phyloP scores from a whole-genome alignment of 495 filamentous ascomycete genomes.

The Oidiodendron maius region DNA sequence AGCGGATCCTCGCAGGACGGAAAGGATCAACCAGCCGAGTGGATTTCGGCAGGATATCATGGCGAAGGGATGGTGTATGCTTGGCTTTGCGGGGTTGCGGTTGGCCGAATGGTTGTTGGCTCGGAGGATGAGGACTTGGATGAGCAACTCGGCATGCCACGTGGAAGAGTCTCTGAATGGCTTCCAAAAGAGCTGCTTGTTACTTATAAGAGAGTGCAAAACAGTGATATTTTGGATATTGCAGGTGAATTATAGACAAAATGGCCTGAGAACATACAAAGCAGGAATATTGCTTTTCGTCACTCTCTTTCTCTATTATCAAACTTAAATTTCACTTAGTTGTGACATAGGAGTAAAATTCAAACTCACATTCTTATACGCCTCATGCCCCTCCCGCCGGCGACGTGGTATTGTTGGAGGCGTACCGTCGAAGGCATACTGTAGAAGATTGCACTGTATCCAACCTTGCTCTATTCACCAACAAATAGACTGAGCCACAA shows the following conservation, averaged over 20 bases:
- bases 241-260: neutral
- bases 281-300: too few relatives aligned
- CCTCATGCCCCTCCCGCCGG: too few relatives aligned
- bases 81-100: slow-evolving; percentile 36
- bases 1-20: neutral
- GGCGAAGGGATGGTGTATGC: slow-evolving; percentile 43
- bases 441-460: too few relatives aligned
- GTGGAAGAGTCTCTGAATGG: slow-evolving; percentile 20
- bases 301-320: too few relatives aligned
- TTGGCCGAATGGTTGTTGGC: slow-evolving; percentile 28
- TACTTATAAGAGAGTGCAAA: neutral
- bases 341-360: too few relatives aligned
- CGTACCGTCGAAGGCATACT: too few relatives aligned
- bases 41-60: slow-evolving; percentile 38
- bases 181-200: slow-evolving; percentile 21
- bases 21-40: slow-evolving; percentile 24
- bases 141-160: neutral
- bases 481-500: too few relatives aligned
- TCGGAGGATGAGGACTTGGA: slow-evolving; percentile 1
- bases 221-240: neutral
- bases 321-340: too few relatives aligned
- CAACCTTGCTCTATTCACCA: too few relatives aligned
- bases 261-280: neutral
- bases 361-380: too few relatives aligned
- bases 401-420: too few relatives aligned